Evolutionary conservation across 306 rosid species (phyloP).

Genomic region (Glycine tomentella): DNA sequence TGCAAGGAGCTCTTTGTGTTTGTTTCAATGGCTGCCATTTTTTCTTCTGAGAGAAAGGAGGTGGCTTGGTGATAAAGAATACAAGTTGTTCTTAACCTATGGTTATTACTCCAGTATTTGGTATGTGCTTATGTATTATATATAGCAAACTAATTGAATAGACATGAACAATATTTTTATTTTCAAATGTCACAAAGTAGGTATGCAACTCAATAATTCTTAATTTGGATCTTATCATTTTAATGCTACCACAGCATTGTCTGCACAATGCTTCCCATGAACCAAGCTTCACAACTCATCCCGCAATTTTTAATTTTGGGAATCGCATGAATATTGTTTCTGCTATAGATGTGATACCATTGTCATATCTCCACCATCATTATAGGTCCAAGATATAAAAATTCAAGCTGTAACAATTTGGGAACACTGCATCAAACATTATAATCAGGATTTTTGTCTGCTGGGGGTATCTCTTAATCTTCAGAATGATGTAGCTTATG

Average conservation of each 20-base stretch:
- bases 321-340: conserved; percentile 6
- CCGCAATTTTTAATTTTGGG: neutral
- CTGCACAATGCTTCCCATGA: conserved; percentile 37
- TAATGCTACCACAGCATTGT: neutral
- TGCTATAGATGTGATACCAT: neutral
- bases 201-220: neutral
- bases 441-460: conserved; percentile 24
- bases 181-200: conserved; percentile 13
- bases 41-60: too few species aligned
- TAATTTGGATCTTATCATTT: neutral
- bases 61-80: neutral
- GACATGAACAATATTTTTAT: conserved; percentile 35
- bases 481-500: neutral
- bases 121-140: neutral
- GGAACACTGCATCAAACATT: too few species aligned
- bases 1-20: conserved; percentile 39
- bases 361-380: neutral
- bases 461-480: neutral
- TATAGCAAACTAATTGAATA: neutral
- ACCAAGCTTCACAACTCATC: conserved; percentile 30
- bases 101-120: neutral
- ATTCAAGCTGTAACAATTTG: neutral
- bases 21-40: conserved; percentile 37
- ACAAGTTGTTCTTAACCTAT: neutral
- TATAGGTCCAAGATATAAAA: conserved; percentile 10